Conservation (phyloP, 2,329 filamentous ascomycete species). For the Calycina herbarum region DNA sequence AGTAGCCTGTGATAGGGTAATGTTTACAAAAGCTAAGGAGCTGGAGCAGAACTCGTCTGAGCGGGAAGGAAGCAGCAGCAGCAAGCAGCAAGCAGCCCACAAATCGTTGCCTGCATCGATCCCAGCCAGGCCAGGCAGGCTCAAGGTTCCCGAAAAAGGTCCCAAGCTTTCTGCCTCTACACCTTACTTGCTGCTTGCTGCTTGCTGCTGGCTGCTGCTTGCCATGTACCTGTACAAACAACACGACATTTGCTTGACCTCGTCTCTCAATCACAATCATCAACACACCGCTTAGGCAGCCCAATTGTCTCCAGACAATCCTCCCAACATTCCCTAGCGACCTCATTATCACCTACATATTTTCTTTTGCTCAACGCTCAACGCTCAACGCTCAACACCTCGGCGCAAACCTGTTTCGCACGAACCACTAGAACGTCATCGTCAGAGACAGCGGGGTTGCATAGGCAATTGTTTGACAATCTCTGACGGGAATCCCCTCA, state of each 20-base stretch:
- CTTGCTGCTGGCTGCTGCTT: background rate
- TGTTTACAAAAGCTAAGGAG: background rate
- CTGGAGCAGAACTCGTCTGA: background rate
- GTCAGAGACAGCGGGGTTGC: slow-evolving; percentile 13
- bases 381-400: slow-evolving; percentile 4
- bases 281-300: background rate
- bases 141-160: background rate
- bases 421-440: slow-evolving; percentile 18
- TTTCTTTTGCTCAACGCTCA: slow-evolving; percentile 7
- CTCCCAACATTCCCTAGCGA: background rate
- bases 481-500: background rate
- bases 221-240: background rate
- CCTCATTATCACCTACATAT: background rate
- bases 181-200: background rate
- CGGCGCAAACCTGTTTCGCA: slow-evolving; percentile 16
- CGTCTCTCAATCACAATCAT: background rate
- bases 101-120: background rate
- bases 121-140: background rate
- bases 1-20: background rate
- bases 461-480: slow-evolving; percentile 5
- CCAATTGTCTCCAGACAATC: background rate
- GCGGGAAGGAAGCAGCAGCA: background rate
- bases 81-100: background rate
- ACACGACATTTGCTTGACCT: background rate
- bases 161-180: background rate